Base-by-base conservation (phyloP, 495 filamentous ascomycete genomes). In the Neurospora cerealis region DNA sequence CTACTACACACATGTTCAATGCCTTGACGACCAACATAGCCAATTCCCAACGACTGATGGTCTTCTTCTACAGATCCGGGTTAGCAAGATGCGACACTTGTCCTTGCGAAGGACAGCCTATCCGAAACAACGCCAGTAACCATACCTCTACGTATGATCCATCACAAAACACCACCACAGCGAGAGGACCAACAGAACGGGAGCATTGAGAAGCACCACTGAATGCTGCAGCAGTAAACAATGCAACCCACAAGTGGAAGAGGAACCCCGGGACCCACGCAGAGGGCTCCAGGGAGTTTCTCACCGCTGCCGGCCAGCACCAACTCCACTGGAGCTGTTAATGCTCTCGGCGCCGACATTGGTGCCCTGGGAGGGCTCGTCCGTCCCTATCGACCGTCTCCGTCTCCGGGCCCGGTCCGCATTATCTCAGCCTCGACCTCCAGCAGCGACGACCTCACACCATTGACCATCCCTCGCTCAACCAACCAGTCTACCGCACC, bases 271-370 rank as follows among this genome's bases (percentile, higher is more conserved):
- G 54, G 28, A 81, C 78, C 83, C 78, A 80, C 83, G 74, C 81
- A 77, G 74, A 79, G 86, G 78, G 83, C 83, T 71, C 86, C 86
- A 42, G 87, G 87, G 77, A 86, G 86, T 82, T 89, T 88, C 82
- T 88, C 87, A 70, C 85, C 87, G 75, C 80, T 87, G 66, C 80
- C 85, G 37, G 71, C 77, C 11, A 75, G 46, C 74, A 75, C 54
- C 34, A 66, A 66, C 54, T 66, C 54, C 54, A 34, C 54, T 66
- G 48, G 48, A 62, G 11, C 24, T 32, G 48, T 28, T 60, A 54
- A 54, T 28, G 46, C 46, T 5, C 44, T n/a, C 44, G 48, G 44
- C 44, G 44, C 44, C 44, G 44, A 48, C 21, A 48, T 24, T 17
- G 48, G 4, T 3, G 24, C 24, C 24, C 24, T 28, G 24, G 24